These are phyloP conservation scores for Beauveria sp. DNA, from an alignment of 2,329 filamentous ascomycete genomes.

Conservation along the genomic window DNA sequence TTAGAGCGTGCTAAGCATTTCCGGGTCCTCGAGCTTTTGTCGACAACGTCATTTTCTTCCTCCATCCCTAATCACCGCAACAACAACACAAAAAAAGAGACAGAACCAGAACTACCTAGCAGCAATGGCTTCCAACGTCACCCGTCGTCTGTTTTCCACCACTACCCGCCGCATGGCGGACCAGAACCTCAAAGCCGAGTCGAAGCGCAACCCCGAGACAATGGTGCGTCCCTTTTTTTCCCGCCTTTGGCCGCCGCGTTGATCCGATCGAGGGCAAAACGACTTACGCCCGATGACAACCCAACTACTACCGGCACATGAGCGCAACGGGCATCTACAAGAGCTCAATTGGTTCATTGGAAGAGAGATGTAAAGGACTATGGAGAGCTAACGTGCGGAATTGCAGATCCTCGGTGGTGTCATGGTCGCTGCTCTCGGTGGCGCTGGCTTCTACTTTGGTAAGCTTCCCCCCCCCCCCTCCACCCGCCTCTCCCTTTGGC, in stretches of 20 bases:
- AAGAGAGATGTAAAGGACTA: not conserved
- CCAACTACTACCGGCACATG: no score
- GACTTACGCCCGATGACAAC: not conserved
- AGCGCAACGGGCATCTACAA: not conserved
- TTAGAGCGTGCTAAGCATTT: not conserved
- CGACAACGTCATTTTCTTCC: slow-evolving; percentile 7
- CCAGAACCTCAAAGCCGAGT: slow-evolving; percentile 47
- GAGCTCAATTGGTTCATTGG: not conserved
- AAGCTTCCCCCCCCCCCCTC: slow-evolving; percentile 21
- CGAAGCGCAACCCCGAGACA: slow-evolving; percentile 45
- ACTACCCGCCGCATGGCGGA: slow-evolving; percentile 43
- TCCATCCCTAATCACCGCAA: not conserved
- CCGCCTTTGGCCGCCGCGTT: not conserved
- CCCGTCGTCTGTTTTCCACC: slow-evolving; percentile 50
- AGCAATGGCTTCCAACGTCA: slow-evolving; percentile 45
- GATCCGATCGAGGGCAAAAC: not conserved
- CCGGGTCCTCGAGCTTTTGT: not conserved
- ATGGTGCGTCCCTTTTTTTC: slow-evolving; percentile 34
- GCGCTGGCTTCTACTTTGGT: slow-evolving; percentile 89
- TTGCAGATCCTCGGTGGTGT: slow-evolving; percentile 78
- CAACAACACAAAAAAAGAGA: no score
- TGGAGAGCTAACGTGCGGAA: slow-evolving; percentile 1
- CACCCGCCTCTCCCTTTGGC: not conserved
- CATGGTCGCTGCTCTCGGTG: slow-evolving; percentile 80
- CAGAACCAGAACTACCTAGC: not conserved